Evolutionary conservation across 495 filamentous ascomycete species (phyloP).

Genomic region (Rhizodiscina lignyota): DNA sequence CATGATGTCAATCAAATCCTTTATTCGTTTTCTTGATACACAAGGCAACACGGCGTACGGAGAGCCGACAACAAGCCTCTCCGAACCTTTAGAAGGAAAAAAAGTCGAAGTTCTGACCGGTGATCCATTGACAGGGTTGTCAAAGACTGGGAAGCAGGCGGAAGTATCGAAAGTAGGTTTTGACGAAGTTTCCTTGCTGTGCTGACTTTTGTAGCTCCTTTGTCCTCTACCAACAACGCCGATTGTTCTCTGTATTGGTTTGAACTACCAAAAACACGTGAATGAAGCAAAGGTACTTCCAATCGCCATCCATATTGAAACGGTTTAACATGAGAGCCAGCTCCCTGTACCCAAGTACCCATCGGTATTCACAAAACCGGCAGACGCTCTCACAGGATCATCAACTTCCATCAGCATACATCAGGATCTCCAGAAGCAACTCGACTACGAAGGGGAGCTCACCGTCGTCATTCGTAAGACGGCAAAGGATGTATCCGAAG

Average conservation of each 20-base stretch:
- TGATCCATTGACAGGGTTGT: too few species aligned
- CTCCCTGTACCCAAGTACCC: not conserved
- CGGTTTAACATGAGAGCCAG: not conserved
- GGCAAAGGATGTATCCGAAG: conserved; percentile 18
- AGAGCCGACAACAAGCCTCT: too few species aligned
- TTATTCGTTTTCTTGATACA: too few species aligned
- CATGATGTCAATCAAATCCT: too few species aligned
- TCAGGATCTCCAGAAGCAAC: not conserved
- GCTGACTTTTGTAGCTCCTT: too few species aligned
- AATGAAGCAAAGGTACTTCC: not conserved
- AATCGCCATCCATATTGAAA: not conserved
- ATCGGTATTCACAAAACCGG: not conserved
- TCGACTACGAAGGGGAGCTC: not conserved
- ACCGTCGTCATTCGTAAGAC: conserved; percentile 21
- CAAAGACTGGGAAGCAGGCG: too few species aligned
- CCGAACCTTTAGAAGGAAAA: too few species aligned
- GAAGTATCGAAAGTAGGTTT: too few species aligned
- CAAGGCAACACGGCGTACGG: too few species aligned
- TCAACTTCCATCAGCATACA: not conserved
- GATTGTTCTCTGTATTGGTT: not conserved
- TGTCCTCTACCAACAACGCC: too few species aligned
- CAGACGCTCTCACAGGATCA: not conserved
- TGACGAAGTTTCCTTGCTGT: too few species aligned
- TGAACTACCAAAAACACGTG: not conserved
- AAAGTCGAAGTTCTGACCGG: too few species aligned